These are phyloP conservation scores for Penicillium sp. DNA, from an alignment of 2,329 filamentous ascomycete species.

Conservation along the genomic window DNA sequence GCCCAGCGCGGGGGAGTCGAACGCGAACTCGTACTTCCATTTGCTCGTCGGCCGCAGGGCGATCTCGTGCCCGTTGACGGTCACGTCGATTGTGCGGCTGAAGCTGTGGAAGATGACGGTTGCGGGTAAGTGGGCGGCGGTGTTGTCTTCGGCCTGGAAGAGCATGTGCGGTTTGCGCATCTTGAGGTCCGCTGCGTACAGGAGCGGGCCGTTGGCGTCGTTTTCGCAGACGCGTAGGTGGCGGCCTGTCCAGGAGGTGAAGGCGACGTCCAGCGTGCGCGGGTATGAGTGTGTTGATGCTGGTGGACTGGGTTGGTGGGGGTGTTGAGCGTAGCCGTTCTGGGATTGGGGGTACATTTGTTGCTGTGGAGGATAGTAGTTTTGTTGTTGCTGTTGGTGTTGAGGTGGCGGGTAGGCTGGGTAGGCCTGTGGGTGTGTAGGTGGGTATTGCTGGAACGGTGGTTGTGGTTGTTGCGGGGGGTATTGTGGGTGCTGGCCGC, in stretches of 20 bases:
- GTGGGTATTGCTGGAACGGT: background rate
- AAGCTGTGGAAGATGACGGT: slow-evolving; percentile 18
- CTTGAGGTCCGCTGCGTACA: slow-evolving; percentile 19
- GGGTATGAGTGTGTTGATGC: background rate
- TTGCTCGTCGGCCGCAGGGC: background rate
- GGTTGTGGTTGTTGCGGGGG: background rate
- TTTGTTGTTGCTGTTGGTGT: background rate
- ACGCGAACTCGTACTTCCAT: slow-evolving; percentile 6
- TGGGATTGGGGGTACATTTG: background rate
- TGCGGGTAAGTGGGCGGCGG: slow-evolving; percentile 12
- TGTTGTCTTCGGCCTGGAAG: slow-evolving; percentile 15
- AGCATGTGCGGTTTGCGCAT: slow-evolving; percentile 20
- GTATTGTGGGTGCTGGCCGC: background rate
- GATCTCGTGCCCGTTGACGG: slow-evolving; percentile 13
- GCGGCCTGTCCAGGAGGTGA: slow-evolving; percentile 15
- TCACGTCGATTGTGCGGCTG: slow-evolving; percentile 14
- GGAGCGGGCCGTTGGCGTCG: slow-evolving; percentile 4
- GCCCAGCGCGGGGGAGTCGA: background rate
- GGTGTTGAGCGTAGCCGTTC: background rate
- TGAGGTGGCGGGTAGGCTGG: background rate
- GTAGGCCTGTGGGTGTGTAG: background rate
- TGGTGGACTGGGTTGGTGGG: background rate
- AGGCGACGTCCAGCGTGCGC: slow-evolving; percentile 15
- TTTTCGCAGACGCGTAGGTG: slow-evolving; percentile 17
- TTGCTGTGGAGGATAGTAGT: background rate